Conservation (phyloP, 139 green algal genomes). For the Chlamydomonas incerta region DNA sequence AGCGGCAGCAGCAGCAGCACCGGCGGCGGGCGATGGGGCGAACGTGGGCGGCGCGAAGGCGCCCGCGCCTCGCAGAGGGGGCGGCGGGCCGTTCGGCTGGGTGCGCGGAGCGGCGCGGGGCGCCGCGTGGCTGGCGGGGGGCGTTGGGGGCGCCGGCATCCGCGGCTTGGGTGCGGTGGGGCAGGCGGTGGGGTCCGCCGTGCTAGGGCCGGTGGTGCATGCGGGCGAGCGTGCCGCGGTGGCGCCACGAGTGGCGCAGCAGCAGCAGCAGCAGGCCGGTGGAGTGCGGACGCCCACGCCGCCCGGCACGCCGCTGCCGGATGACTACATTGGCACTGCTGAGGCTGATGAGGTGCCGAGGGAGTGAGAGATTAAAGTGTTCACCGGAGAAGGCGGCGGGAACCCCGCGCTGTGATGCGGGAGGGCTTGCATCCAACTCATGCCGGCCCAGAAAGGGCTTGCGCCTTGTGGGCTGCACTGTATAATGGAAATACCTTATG, state of each 20-base stretch:
- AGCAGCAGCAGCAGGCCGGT: neutral
- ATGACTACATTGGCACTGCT: too few species aligned
- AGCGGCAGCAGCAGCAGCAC: neutral
- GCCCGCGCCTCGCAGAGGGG: neutral
- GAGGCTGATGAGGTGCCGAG: too few species aligned
- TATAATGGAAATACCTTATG: too few species aligned
- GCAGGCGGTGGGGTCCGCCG: neutral
- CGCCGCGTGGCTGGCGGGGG: neutral
- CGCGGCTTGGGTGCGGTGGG: constrained; percentile 12
- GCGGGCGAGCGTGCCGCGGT: constrained; percentile 14
- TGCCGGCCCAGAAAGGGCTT: too few species aligned
- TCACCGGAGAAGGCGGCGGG: too few species aligned
- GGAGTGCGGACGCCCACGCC: neutral
- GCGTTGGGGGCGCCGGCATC: neutral
- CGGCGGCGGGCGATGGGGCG: neutral
- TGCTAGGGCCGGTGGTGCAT: constrained; percentile 10
- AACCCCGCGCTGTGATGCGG: too few species aligned
- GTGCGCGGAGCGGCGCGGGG: neutral
- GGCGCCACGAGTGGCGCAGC: neutral
- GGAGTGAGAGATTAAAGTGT: too few species aligned
- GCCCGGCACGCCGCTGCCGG: too few species aligned
- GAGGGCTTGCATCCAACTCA: too few species aligned
- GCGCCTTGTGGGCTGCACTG: too few species aligned
- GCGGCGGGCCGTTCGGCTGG: neutral
- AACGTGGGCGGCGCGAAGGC: neutral